Evolutionary conservation across 2,329 filamentous ascomycete genomes (phyloP), one percentile per base, ranked within the genome.

Genomic region (Diaporthe nobilis): DNA sequence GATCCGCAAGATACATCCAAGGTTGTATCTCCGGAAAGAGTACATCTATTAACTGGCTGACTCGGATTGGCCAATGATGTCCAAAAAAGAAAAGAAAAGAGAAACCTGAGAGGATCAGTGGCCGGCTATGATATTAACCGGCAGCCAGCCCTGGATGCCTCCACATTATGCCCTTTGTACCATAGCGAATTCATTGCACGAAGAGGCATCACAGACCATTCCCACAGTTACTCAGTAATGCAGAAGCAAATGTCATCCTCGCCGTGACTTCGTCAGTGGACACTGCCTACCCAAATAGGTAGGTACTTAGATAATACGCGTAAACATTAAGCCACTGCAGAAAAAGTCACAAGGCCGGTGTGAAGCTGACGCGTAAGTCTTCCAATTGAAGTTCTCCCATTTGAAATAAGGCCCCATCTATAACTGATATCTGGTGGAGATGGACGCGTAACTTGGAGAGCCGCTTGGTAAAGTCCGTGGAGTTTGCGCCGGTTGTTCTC

Each of bases 321-420:
- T 68, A 51, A 51, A 51, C 17, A n/a, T 53, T 20, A 13, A 51
- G 63, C 31, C 28, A n/a, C 47, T 20, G 39, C 63, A 25, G 31
- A 49, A 20, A 51, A 63, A 22, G 7, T 6, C 1, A n/a, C 44
- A 39, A 17, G 31, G 47, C 31, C 51, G 31, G 12, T 51, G 28
- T 4, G 17, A 49, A 42, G 17, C n/a, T 34, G 63, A 68, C 28
- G 63, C 63, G 44, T 51, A 37, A 53, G 44, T 68, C 20, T 68
- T 39, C 63, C 63, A 68, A 39, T 68, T 2, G 3, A 51, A 49
- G 4, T 34, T 20, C 31, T 37, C 20, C 44, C 9, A 68, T 68
- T 68, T 68, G 44, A 68, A 68, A 68, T 68, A 49, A 49, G 22
- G 6, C 44, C 22, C 47, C 63, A 13, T 53, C 63, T 17, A 37